phyloP scores from a whole-genome alignment of 768 basidiomycete genomes.

The Trametes villosa region DNA sequence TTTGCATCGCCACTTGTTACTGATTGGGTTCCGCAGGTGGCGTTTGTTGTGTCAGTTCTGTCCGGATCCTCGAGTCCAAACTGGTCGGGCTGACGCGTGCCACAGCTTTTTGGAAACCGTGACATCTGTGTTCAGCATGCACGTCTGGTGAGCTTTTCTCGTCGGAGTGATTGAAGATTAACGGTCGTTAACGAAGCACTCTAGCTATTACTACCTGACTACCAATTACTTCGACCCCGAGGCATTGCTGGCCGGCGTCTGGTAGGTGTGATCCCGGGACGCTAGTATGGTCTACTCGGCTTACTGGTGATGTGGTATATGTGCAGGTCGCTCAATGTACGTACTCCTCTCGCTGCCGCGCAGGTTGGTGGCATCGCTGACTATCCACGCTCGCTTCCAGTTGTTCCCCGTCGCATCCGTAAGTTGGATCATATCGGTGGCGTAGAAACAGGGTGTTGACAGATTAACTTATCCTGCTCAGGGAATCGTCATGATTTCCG shows the following conservation, averaged over 20 bases:
- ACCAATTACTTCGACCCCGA: slow-evolving; percentile 9
- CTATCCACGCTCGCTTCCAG: background rate
- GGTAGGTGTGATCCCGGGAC: background rate
- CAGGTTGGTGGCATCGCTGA: background rate
- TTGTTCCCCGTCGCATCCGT: background rate
- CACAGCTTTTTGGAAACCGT: background rate
- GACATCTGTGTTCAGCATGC: background rate
- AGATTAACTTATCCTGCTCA: background rate
- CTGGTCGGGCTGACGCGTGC: background rate
- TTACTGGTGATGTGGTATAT: background rate
- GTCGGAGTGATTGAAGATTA: no score
- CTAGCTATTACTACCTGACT: slow-evolving; percentile 8
- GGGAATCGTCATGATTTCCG: background rate
- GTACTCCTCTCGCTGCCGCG: background rate
- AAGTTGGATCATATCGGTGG: background rate
- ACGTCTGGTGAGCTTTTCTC: background rate
- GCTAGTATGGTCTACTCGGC: no score
- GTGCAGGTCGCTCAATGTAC: background rate
- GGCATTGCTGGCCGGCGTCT: background rate
- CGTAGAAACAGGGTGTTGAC: background rate
- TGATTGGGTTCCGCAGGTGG: background rate
- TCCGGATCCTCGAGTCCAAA: background rate
- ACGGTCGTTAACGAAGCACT: background rate
- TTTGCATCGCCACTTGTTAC: background rate
- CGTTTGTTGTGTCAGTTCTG: background rate